phyloP scores from a whole-genome alignment of 2,329 filamentous ascomycete genomes.

The Sporothrix phasma region DNA sequence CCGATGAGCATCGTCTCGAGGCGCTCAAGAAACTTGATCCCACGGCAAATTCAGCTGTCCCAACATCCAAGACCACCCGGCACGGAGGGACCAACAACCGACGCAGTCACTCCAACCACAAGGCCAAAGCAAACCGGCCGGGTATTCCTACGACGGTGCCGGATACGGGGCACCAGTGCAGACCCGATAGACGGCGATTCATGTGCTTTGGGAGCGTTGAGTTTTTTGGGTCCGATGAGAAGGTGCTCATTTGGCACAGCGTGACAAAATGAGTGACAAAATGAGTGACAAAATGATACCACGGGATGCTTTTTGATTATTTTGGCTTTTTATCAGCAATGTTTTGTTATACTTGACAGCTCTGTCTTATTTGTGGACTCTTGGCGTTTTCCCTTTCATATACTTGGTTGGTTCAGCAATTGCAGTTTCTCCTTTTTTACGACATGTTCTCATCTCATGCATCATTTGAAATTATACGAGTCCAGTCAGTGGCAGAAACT shows the following conservation, averaged over 20 bases:
- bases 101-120: neutral
- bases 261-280: no score
- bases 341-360: neutral
- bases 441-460: no score
- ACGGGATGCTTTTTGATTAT: constrained; percentile 1
- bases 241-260: no score
- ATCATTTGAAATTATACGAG: no score
- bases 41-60: neutral
- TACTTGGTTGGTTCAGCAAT: no score
- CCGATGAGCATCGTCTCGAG: constrained; percentile 32
- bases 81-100: neutral
- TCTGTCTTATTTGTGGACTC: neutral
- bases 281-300: constrained; percentile 11
- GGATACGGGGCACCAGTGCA: neutral
- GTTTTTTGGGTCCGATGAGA: no score
- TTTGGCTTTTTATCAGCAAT: neutral
- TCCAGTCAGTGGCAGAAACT: no score
- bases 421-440: no score
- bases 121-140: neutral
- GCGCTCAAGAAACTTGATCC: constrained; percentile 22
- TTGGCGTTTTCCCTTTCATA: no score
- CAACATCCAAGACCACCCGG: neutral
- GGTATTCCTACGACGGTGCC: neutral
- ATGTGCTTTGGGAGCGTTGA: neutral
- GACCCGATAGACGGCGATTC: neutral